A percentile compares a stretch with the other conserved stretches of the same genome.
These are phyloP conservation scores for Globisporangium radiosum DNA, from an alignment of 352 stramenopile genomes.

Conservation along the genomic window DNA sequence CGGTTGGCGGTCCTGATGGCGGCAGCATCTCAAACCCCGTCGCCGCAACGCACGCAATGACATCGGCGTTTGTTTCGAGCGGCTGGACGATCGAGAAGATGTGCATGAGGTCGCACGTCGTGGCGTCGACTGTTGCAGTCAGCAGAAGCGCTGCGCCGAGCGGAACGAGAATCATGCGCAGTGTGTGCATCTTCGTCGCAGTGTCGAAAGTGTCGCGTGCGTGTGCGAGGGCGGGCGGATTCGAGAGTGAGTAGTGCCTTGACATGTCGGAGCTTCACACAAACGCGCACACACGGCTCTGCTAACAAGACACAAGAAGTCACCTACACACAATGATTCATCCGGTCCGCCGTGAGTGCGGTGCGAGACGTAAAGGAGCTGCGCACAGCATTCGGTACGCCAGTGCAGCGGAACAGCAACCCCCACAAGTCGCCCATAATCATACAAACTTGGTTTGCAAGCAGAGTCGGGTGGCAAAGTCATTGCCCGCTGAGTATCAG, in stretches of 20 bases:
- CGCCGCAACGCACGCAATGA: slow-evolving; percentile 24
- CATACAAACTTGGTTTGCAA: too few relatives aligned
- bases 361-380: background rate
- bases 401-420: too few relatives aligned
- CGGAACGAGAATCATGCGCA: background rate
- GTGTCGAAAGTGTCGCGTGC: background rate
- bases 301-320: too few relatives aligned
- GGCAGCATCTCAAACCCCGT: slow-evolving; percentile 32
- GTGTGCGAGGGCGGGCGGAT: background rate
- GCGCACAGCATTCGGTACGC: too few relatives aligned
- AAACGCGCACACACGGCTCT: background rate
- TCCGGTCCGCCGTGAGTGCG: background rate
- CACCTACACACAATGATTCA: too few relatives aligned
- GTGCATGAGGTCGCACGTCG: slow-evolving; percentile 29
- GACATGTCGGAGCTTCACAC: background rate
- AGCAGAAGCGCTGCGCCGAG: slow-evolving; percentile 3
- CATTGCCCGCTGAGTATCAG: too few relatives aligned
- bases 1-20: slow-evolving; percentile 17
- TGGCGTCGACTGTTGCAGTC: background rate
- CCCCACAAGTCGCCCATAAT: too few relatives aligned
- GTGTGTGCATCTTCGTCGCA: slow-evolving; percentile 1
- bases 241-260: slow-evolving; percentile 4
- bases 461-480: too few relatives aligned
- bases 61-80: slow-evolving; percentile 22
- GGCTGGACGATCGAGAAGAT: slow-evolving; percentile 29